Evolutionary conservation across 768 basidiomycete genomes (phyloP).

Genomic region (Scleroderma citrinum): DNA sequence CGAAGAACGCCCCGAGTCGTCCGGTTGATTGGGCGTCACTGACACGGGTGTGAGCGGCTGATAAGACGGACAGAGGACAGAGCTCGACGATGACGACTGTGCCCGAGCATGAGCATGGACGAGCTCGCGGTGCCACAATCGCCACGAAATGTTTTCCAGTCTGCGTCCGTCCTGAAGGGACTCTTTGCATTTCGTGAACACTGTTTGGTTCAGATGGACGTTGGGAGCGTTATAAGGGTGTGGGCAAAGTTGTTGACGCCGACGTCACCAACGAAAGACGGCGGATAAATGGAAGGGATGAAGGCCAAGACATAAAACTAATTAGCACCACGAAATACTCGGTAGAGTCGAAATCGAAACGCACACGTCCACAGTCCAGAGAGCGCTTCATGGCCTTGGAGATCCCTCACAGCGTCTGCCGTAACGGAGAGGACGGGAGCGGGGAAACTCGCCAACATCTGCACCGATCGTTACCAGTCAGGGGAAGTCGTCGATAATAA

Average conservation of each 20-base stretch:
- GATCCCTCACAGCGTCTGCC: conserved; percentile 58
- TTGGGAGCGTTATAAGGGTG: too few relatives aligned
- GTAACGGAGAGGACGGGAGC: conserved; percentile 62
- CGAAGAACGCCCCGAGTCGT: conserved; percentile 1
- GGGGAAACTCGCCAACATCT: conserved; percentile 50
- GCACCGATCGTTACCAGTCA: conserved; percentile 1
- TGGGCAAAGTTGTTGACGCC: background rate
- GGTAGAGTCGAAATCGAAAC: conserved; percentile 12
- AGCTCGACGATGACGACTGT: conserved; percentile 26
- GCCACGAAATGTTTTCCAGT: conserved; percentile 85
- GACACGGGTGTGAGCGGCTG: conserved; percentile 22
- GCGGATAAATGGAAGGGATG: too few relatives aligned
- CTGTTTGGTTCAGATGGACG: conserved; percentile 30
- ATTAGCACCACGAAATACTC: conserved; percentile 6
- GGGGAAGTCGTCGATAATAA: conserved; percentile 5
- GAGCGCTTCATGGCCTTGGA: conserved; percentile 64
- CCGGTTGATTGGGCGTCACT: conserved; percentile 9
- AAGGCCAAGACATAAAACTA: background rate
- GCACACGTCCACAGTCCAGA: conserved; percentile 64
- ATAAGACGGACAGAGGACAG: conserved; percentile 3
- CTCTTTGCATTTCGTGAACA: conserved; percentile 81
- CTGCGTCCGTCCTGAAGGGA: conserved; percentile 74
- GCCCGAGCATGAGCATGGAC: conserved; percentile 25
- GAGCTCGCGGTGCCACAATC: conserved; percentile 72
- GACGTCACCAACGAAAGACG: background rate